Conservation (phyloP, 176 grass and related monocot species). For the Carex kokanica region DNA sequence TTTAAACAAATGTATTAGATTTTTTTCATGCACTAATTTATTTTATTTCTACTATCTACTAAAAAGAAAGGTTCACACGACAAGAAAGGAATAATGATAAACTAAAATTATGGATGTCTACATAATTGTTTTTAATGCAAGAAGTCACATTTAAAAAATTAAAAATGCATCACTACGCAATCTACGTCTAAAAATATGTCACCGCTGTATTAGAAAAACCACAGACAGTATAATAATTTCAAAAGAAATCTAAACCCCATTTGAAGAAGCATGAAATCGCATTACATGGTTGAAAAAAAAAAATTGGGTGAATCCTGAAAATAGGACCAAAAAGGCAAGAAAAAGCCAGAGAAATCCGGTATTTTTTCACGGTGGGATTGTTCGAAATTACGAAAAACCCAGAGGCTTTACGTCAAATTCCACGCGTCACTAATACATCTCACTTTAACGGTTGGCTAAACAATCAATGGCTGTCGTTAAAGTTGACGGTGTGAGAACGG, state of each 20-base stretch:
- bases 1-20: too few relatives aligned
- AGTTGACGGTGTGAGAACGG: not conserved
- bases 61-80: too few relatives aligned
- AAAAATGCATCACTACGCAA: not conserved
- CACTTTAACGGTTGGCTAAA: not conserved
- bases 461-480: not conserved
- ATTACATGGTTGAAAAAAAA: not conserved
- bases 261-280: not conserved
- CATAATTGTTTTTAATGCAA: not conserved
- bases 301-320: not conserved
- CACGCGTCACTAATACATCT: not conserved
- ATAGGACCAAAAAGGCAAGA: not conserved
- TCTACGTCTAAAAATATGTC: not conserved
- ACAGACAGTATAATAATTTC: not conserved
- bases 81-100: too few relatives aligned
- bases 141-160: not conserved
- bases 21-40: too few relatives aligned
- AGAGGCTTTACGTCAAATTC: not conserved
- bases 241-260: not conserved
- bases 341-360: not conserved
- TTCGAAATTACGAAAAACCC: not conserved
- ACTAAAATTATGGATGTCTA: too few relatives aligned
- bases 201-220: not conserved
- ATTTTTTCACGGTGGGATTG: not conserved
- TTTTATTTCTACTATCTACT: too few relatives aligned